phyloP scores from a whole-genome alignment of 805 yeast species.

The Priceomyces fermenticarens region DNA sequence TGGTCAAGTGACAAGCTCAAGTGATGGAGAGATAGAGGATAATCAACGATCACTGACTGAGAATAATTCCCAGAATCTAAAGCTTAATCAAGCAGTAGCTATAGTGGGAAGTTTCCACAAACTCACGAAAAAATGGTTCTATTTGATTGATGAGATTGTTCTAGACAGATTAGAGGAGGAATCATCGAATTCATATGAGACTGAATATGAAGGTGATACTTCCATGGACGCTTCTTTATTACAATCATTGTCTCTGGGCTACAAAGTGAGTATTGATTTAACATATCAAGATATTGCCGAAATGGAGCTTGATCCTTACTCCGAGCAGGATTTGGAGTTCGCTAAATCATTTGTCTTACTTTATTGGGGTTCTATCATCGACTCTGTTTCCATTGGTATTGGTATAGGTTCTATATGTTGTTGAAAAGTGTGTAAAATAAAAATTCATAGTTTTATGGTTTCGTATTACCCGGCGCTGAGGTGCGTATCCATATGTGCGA shows the following conservation, averaged over 20 bases:
- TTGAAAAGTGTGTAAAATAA: slow-evolving; percentile 6
- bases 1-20: slow-evolving; percentile 45
- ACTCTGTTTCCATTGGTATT: slow-evolving; percentile 30
- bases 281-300: slow-evolving; percentile 41
- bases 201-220: neutral
- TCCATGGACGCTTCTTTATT: slow-evolving; percentile 1
- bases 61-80: slow-evolving; percentile 5
- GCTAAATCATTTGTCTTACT: slow-evolving; percentile 30
- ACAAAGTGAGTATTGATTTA: slow-evolving; percentile 24
- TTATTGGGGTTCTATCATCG: slow-evolving; percentile 30
- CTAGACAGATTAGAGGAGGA: slow-evolving; percentile 23
- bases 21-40: slow-evolving; percentile 5
- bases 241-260: neutral
- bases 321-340: slow-evolving; percentile 34
- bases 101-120: slow-evolving; percentile 39
- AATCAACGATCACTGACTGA: slow-evolving; percentile 1
- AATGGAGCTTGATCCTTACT: slow-evolving; percentile 43
- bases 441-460: neutral
- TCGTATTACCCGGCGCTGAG: slow-evolving; percentile 1
- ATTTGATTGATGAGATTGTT: slow-evolving; percentile 32
- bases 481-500: no score
- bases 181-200: neutral
- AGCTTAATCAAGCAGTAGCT: slow-evolving; percentile 16
- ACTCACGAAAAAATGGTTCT: slow-evolving; percentile 36
- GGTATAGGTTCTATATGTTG: slow-evolving; percentile 33